Evolutionary conservation across 495 filamentous ascomycete species (phyloP).

Genomic region (Jackrogersella minutella): DNA sequence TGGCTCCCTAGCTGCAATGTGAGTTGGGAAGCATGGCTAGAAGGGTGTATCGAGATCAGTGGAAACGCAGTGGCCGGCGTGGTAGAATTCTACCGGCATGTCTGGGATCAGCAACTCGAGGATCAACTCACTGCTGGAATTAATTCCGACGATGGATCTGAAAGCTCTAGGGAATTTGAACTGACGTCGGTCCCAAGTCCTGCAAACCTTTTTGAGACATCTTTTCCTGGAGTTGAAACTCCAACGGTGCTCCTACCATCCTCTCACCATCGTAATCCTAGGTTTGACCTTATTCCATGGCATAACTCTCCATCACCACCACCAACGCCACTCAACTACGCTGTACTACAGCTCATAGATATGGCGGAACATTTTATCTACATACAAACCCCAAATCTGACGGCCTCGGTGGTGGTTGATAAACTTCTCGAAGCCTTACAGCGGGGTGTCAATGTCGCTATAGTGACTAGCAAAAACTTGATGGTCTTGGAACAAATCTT

Average conservation of each 20-base stretch:
- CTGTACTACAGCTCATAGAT: constrained; percentile 62
- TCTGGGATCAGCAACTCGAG: constrained; percentile 59
- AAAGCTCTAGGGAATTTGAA: constrained; percentile 14
- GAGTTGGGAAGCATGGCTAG: constrained; percentile 79
- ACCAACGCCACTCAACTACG: constrained; percentile 71
- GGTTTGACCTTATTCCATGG: constrained; percentile 57
- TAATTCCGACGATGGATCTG: not conserved
- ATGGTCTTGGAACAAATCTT: constrained; percentile 78
- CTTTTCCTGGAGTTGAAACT: constrained; percentile 18
- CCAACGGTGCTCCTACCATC: constrained; percentile 72
- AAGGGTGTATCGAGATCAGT: constrained; percentile 68
- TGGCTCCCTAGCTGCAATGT: constrained; percentile 76
- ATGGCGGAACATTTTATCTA: constrained; percentile 62
- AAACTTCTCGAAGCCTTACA: constrained; percentile 61
- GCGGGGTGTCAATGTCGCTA: constrained; percentile 68
- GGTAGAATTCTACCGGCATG: constrained; percentile 63
- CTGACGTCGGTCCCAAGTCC: constrained; percentile 25
- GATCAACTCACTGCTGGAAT: constrained; percentile 15
- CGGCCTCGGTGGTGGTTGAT: constrained; percentile 62
- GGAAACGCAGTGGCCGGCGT: constrained; percentile 65
- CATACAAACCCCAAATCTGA: constrained; percentile 77
- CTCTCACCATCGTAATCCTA: constrained; percentile 70
- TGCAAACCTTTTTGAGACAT: constrained; percentile 2
- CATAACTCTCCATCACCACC: constrained; percentile 56
- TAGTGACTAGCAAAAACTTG: constrained; percentile 70